Conservation (phyloP, 495 filamentous ascomycete species). For the Lasiosphaeriaceae sp. region DNA sequence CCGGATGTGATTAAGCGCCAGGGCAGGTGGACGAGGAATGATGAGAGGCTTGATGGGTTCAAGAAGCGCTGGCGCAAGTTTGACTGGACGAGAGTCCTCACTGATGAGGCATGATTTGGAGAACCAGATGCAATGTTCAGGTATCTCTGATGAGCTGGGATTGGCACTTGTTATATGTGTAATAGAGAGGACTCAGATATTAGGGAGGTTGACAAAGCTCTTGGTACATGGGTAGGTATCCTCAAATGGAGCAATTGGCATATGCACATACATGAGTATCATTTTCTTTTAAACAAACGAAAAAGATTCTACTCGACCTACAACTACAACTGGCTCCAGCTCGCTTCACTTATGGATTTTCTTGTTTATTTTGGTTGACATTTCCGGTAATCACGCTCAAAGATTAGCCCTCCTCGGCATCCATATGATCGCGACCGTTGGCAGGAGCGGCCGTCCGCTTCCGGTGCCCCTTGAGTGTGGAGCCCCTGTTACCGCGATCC, state of each 20-base stretch:
- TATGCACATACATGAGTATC: no score
- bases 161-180: no score
- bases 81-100: slow-evolving; percentile 88
- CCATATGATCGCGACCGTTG: slow-evolving; percentile 64
- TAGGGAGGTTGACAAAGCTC: no score
- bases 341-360: no score
- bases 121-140: no score
- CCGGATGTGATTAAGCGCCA: slow-evolving; percentile 85
- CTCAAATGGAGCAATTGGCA: no score
- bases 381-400: neutral
- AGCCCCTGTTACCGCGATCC: slow-evolving; percentile 63
- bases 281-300: no score
- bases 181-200: no score
- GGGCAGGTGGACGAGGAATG: slow-evolving; percentile 78
- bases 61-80: slow-evolving; percentile 85
- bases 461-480: slow-evolving; percentile 51
- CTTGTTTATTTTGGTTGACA: neutral
- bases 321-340: no score
- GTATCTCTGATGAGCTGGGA: no score
- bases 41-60: slow-evolving; percentile 73
- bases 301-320: no score
- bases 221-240: no score
- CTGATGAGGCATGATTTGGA: slow-evolving; percentile 20
- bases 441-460: slow-evolving; percentile 48
- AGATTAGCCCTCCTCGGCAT: slow-evolving; percentile 66